These are phyloP conservation scores for Stentor coeruleus DNA, from an alignment of 73 alveolate genomes.

Conservation along the genomic window DNA sequence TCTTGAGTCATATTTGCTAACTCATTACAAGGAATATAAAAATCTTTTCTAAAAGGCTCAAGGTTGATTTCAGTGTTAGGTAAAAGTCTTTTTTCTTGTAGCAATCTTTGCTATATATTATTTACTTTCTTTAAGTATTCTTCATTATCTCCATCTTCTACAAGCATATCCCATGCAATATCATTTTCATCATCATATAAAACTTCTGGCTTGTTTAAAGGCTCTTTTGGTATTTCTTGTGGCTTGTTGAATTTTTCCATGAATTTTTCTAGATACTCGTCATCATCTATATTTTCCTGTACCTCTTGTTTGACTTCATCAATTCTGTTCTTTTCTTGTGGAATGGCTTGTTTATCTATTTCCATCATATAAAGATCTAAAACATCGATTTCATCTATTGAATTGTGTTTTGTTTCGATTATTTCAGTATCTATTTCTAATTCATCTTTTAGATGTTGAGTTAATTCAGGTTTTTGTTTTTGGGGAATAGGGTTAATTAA, in stretches of 20 bases:
- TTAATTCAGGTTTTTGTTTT: not conserved
- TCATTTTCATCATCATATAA: slow-evolving; percentile 76
- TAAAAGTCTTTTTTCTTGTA: slow-evolving; percentile 35
- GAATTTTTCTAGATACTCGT: slow-evolving; percentile 37
- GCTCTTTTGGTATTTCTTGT: slow-evolving; percentile 31
- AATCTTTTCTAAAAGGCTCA: slow-evolving; percentile 81
- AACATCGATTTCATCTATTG: not conserved
- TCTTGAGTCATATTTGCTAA: slow-evolving; percentile 76
- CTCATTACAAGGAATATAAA: slow-evolving; percentile 93
- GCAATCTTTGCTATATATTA: slow-evolving; percentile 73
- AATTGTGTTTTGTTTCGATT: not conserved
- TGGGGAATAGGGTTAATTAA: too few species aligned
- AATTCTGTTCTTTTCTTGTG: slow-evolving; percentile 17
- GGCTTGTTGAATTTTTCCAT: slow-evolving; percentile 33
- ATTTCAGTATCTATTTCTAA: not conserved
- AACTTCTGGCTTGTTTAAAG: slow-evolving; percentile 34
- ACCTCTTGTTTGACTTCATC: slow-evolving; percentile 33
- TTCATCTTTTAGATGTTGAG: not conserved
- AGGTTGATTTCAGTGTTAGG: slow-evolving; percentile 52
- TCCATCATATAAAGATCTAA: slow-evolving; percentile 11
- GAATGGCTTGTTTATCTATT: slow-evolving; percentile 16
- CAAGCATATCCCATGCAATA: slow-evolving; percentile 79
- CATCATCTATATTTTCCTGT: slow-evolving; percentile 42
- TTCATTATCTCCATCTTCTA: slow-evolving; percentile 72
- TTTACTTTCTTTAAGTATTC: slow-evolving; percentile 74